Percentiles rank a stretch among this genome's conserved stretches.
Conservation (phyloP, 2,329 filamentous ascomycete genomes). For the Hypomyces perniciosus region DNA sequence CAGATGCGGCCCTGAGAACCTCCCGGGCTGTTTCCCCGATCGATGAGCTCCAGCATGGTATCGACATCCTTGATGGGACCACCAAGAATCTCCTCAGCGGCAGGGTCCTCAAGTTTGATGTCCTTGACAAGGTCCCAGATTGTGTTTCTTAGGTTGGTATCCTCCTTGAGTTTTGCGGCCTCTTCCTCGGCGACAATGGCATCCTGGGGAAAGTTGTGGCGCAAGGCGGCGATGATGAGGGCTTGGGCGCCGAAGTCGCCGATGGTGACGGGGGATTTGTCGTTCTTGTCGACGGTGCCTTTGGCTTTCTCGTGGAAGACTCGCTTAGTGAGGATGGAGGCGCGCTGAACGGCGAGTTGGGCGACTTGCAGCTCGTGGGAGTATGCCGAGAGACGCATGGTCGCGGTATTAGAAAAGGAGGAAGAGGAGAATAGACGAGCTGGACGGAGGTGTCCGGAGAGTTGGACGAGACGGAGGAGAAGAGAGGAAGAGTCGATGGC, state of each 20-base stretch:
- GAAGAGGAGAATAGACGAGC: slow-evolving; percentile 17
- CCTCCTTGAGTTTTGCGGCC: slow-evolving; percentile 68
- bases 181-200: slow-evolving; percentile 95
- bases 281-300: slow-evolving; percentile 83
- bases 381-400: slow-evolving; percentile 43
- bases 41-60: slow-evolving; percentile 61
- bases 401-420: slow-evolving; percentile 18
- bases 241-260: slow-evolving; percentile 98
- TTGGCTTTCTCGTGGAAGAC: slow-evolving; percentile 78
- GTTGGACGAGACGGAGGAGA: slow-evolving; percentile 23
- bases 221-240: slow-evolving; percentile 85
- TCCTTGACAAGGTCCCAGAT: slow-evolving; percentile 80
- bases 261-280: slow-evolving; percentile 94
- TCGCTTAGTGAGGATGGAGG: slow-evolving; percentile 46
- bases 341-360: slow-evolving; percentile 83
- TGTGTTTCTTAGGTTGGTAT: slow-evolving; percentile 57
- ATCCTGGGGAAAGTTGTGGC: slow-evolving; percentile 83
- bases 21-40: slow-evolving; percentile 63
- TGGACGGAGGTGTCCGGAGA: slow-evolving; percentile 16
- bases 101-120: slow-evolving; percentile 56
- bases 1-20: slow-evolving; percentile 76
- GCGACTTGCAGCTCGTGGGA: slow-evolving; percentile 74
- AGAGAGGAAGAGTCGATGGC: slow-evolving; percentile 6
- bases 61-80: slow-evolving; percentile 63
- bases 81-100: slow-evolving; percentile 57